These are phyloP conservation scores for Chenopodium suecicum DNA, from an alignment of 148 eudicot species.

Conservation along the genomic window DNA sequence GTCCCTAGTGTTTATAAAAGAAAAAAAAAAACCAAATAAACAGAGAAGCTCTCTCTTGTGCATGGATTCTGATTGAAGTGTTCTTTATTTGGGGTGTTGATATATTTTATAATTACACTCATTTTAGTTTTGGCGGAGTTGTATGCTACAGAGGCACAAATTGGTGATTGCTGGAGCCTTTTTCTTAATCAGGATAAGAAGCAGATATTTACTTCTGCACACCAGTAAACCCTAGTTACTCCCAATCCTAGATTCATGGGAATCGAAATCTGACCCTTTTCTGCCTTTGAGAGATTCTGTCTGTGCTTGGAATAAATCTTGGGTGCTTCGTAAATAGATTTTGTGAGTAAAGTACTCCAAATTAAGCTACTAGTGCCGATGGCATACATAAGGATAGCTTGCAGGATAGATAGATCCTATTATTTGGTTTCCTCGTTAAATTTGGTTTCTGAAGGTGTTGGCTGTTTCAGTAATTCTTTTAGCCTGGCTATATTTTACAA, in stretches of 20 bases:
- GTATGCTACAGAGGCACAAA: background rate
- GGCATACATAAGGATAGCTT: background rate
- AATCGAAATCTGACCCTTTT: background rate
- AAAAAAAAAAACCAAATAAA: too few relatives aligned
- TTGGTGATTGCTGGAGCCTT: background rate
- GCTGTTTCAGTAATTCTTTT: background rate
- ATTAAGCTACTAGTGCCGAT: background rate
- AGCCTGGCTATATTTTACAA: background rate
- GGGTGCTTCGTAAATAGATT: background rate
- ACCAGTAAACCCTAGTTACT: background rate
- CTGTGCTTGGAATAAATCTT: background rate
- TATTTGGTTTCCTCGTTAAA: background rate
- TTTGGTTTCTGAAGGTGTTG: background rate
- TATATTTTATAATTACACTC: background rate
- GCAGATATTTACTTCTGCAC: background rate
- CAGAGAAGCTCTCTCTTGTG: background rate
- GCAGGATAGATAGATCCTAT: background rate
- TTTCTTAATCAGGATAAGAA: background rate
- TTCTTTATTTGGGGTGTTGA: background rate
- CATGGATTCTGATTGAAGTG: background rate
- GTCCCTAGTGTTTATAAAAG: too few relatives aligned
- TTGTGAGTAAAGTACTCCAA: background rate
- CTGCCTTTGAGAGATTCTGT: background rate
- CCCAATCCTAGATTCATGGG: background rate
- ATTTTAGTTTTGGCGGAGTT: background rate